These are phyloP conservation scores for Ogataea siamensis DNA, from an alignment of 805 yeast species.

Conservation along the genomic window DNA sequence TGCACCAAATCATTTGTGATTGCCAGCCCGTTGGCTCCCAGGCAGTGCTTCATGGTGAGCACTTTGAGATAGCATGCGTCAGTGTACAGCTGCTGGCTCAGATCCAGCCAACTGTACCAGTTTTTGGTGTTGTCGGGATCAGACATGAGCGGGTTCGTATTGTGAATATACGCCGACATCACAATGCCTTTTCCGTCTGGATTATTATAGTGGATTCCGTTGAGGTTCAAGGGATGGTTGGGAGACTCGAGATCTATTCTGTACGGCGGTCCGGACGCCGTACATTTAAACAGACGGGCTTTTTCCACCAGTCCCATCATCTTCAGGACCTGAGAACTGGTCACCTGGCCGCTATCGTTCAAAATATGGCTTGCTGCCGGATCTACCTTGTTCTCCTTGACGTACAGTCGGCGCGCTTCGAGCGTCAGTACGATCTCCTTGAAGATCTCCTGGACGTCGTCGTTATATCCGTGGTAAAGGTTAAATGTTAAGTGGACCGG, in stretches of 20 bases:
- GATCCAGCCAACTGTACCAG: constrained; percentile 38
- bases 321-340: constrained; percentile 22
- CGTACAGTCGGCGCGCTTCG: constrained; percentile 24
- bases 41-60: constrained; percentile 32
- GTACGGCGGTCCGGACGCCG: constrained; percentile 33
- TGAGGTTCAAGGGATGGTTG: constrained; percentile 30
- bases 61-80: constrained; percentile 39
- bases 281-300: constrained; percentile 30
- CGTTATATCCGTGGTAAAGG: constrained; percentile 37
- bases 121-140: constrained; percentile 25
- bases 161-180: constrained; percentile 26
- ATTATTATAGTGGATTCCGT: constrained; percentile 28
- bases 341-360: constrained; percentile 23
- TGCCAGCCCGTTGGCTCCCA: constrained; percentile 24
- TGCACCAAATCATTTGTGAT: constrained; percentile 28
- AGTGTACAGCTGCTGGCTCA: constrained; percentile 39
- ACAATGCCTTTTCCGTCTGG: constrained; percentile 23
- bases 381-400: constrained; percentile 5
- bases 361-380: constrained; percentile 18
- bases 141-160: constrained; percentile 25
- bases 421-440: constrained; percentile 32
- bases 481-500: constrained; percentile 23
- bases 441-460: constrained; percentile 33
- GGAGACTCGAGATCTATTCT: constrained; percentile 27
- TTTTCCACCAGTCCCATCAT: constrained; percentile 25